Conservation (phyloP, 192 early-diverging fungal species). For the Oehlia diaphana region DNA sequence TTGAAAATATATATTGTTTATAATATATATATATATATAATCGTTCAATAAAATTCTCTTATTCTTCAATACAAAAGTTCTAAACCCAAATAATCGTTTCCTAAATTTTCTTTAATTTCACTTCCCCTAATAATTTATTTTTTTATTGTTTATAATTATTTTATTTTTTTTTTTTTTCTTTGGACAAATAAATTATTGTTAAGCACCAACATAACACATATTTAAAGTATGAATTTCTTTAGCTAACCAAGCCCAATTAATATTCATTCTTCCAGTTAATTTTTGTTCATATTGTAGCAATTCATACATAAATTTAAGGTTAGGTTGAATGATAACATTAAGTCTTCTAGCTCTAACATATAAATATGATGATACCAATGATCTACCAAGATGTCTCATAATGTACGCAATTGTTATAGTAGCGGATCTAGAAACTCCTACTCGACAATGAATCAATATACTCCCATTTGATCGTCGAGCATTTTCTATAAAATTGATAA, state of each 20-base stretch:
- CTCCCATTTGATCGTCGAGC: conserved; percentile 40
- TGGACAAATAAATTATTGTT: background rate
- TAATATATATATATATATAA: too few relatives aligned
- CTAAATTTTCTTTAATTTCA: too few relatives aligned
- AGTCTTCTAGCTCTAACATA: conserved; percentile 58
- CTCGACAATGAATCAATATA: conserved; percentile 59
- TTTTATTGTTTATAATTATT: too few relatives aligned
- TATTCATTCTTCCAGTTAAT: conserved; percentile 37
- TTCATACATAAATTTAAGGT: conserved; percentile 65
- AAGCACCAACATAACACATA: conserved; percentile 52
- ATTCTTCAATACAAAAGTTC: too few relatives aligned
- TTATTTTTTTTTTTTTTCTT: too few relatives aligned
- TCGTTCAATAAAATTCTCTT: too few relatives aligned
- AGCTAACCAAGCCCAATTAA: conserved; percentile 52
- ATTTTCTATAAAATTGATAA: conserved; percentile 38
- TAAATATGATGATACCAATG: conserved; percentile 54
- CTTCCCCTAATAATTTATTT: too few relatives aligned
- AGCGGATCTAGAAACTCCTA: conserved; percentile 59
- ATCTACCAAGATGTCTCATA: conserved; percentile 51
- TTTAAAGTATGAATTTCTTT: conserved; percentile 56
- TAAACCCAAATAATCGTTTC: too few relatives aligned
- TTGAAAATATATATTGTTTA: too few relatives aligned
- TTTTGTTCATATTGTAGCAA: conserved; percentile 60
- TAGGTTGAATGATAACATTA: conserved; percentile 67
- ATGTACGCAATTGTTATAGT: conserved; percentile 60